Evolutionary conservation across 2,329 filamentous ascomycete genomes (phyloP).

Genomic region (Talaromyces sp.): DNA sequence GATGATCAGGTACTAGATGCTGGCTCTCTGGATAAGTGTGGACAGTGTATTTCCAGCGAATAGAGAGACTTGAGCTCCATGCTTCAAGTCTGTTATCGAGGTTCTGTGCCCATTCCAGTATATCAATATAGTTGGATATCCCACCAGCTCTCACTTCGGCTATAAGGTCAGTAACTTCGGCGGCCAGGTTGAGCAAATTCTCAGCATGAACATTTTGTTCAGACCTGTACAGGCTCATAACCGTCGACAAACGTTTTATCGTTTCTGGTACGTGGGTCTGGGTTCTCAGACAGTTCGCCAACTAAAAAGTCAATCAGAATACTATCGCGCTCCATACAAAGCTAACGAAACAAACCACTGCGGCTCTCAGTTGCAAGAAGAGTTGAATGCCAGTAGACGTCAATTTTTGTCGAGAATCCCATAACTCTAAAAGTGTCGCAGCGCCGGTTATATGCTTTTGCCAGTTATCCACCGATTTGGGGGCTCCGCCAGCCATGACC

Average conservation of each 20-base stretch:
- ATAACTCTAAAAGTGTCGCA: neutral
- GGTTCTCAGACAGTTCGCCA: conserved; percentile 1
- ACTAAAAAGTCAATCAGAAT: neutral
- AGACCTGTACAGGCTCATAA: neutral
- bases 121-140: neutral
- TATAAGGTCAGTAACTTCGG: neutral
- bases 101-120: neutral
- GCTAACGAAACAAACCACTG: neutral
- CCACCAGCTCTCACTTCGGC: neutral
- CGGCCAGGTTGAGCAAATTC: neutral
- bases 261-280: neutral
- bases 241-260: neutral
- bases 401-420: neutral
- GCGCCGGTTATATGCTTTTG: neutral
- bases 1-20: neutral
- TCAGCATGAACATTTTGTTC: neutral
- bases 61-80: neutral
- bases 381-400: neutral
- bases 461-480: conserved; percentile 1
- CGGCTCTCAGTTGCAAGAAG: neutral
- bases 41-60: neutral
- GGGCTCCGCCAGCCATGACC: neutral
- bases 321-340: neutral
- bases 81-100: neutral
- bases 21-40: too few species aligned